phyloP scores from a whole-genome alignment of 2,329 filamentous ascomycete genomes.

The Shiraia bambusicola region DNA sequence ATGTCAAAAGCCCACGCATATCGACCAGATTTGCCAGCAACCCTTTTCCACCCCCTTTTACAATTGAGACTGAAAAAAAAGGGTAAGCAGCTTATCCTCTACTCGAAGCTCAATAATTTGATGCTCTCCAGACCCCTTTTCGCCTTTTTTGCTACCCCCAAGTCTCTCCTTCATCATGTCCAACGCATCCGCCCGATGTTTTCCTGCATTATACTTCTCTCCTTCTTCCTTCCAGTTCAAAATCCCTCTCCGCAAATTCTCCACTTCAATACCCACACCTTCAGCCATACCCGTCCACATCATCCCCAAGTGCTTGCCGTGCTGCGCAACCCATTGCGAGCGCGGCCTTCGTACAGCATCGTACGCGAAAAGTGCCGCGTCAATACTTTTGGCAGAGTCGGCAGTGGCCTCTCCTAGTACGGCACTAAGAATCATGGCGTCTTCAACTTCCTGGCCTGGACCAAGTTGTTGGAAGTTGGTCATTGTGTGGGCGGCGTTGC shows the following conservation, averaged over 20 bases:
- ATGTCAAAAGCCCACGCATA: too few species aligned
- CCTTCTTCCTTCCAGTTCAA: neutral
- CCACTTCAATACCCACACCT: neutral
- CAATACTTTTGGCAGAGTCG: neutral
- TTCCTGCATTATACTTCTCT: neutral
- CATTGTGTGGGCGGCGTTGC: constrained; percentile 1
- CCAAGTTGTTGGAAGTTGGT: constrained; percentile 1
- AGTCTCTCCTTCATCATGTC: neutral
- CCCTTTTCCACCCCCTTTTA: too few species aligned
- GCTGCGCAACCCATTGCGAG: constrained; percentile 1
- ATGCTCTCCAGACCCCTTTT: too few species aligned
- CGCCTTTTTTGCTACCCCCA: too few species aligned
- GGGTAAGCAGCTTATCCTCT: too few species aligned
- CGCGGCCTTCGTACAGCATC: constrained; percentile 1
- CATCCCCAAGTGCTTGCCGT: constrained; percentile 1
- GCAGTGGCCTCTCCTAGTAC: neutral
- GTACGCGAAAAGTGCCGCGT: neutral
- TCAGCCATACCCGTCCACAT: neutral
- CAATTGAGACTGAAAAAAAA: too few species aligned
- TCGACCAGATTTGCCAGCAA: too few species aligned
- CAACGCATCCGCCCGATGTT: neutral
- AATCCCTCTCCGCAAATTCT: neutral
- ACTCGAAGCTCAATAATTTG: too few species aligned
- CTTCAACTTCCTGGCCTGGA: neutral
- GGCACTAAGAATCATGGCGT: constrained; percentile 1